Conservation (phyloP, 352 stramenopile genomes). For the Pythium rishiriense region DNA sequence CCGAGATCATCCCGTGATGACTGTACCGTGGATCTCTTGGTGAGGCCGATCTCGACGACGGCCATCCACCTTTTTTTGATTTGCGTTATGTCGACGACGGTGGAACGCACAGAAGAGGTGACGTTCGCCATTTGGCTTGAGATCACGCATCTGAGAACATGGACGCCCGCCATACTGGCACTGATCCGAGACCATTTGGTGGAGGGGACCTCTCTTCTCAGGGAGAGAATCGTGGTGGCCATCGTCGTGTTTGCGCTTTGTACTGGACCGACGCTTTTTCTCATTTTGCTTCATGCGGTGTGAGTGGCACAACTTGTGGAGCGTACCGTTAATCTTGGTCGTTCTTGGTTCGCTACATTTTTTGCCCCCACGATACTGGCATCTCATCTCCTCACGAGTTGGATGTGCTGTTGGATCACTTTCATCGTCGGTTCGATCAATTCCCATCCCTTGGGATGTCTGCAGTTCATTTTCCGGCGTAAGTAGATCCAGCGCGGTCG, state of each 20-base stretch:
- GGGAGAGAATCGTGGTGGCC: neutral
- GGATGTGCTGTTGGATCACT: neutral
- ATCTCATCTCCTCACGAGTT: neutral
- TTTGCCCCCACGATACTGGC: neutral
- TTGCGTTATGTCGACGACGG: neutral
- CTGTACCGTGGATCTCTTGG: too few species aligned
- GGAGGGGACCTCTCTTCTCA: neutral
- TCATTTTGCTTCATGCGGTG: neutral
- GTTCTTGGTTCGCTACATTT: neutral
- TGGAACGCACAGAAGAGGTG: neutral
- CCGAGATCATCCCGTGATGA: too few species aligned
- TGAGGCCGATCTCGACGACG: neutral
- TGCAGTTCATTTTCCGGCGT: too few species aligned
- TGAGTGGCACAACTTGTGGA: neutral
- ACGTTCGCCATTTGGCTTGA: neutral
- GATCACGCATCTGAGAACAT: neutral
- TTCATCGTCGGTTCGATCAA: neutral
- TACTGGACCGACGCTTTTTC: neutral
- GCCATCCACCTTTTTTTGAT: neutral
- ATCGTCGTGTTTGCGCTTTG: neutral
- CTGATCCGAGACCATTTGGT: neutral
- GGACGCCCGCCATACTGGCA: neutral
- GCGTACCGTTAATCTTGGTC: neutral
- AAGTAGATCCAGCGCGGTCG: too few species aligned
- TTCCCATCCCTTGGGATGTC: too few species aligned